phyloP scores from a whole-genome alignment of 148 eudicot genomes.

The Polygonum maritimum region DNA sequence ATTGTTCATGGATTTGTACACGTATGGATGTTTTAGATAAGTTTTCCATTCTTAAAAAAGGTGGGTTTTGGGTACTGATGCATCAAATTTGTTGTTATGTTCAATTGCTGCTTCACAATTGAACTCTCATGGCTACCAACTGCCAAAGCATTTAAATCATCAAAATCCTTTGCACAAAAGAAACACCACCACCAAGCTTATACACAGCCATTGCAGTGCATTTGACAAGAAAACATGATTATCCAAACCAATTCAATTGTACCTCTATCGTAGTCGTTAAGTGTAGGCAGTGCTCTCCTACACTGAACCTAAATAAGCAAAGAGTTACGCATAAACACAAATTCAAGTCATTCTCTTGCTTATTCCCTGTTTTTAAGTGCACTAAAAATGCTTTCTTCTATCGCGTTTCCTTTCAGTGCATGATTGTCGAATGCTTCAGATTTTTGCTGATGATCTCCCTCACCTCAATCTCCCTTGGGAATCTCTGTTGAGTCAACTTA shows the following conservation, averaged over 20 bases:
- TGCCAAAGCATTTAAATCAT: no score
- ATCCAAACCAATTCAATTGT: neutral
- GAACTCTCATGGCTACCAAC: no score
- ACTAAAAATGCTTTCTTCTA: neutral
- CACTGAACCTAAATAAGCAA: neutral
- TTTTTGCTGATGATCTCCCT: slow-evolving; percentile 51
- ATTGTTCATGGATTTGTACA: no score
- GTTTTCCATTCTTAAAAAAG: no score
- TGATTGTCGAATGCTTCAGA: slow-evolving; percentile 34
- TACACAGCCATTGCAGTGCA: neutral
- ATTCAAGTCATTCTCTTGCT: neutral
- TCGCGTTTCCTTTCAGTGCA: slow-evolving; percentile 12
- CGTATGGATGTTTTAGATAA: no score
- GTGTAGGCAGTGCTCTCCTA: neutral
- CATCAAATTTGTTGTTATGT: no score
- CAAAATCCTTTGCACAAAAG: no score
- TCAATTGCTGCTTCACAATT: no score
- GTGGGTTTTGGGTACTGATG: no score
- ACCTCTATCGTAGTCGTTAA: neutral
- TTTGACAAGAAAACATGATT: neutral
- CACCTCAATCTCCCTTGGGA: slow-evolving; percentile 90
- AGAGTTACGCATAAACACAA: neutral
- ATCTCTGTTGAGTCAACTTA: slow-evolving; percentile 68
- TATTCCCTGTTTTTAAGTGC: neutral
- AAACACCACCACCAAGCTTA: neutral